A percentile compares a stretch with the other conserved stretches of the same genome.
phyloP scores from a whole-genome alignment of 2,329 filamentous ascomycete genomes.

The Venturia nashicola region DNA sequence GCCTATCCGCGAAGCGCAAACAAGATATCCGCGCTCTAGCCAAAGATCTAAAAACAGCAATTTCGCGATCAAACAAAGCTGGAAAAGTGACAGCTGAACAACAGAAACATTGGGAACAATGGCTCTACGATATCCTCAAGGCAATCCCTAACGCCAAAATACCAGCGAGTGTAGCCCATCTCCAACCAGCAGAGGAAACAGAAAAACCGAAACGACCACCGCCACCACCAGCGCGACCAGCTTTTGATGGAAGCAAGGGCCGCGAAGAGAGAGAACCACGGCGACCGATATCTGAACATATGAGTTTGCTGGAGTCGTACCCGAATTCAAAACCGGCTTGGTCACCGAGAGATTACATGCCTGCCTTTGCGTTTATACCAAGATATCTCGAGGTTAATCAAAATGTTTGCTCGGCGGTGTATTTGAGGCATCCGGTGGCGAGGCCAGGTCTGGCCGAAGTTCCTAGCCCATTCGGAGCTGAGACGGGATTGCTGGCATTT shows the following conservation, averaged over 20 bases:
- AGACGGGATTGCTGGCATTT: conserved; percentile 69
- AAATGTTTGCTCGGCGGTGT: conserved; percentile 90
- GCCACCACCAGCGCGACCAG: no score
- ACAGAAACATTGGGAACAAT: background rate
- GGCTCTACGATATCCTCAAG: background rate
- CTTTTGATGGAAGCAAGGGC: no score
- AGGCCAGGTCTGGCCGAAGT: conserved; percentile 61
- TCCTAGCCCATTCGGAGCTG: conserved; percentile 64
- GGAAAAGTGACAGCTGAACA: background rate
- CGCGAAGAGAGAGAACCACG: background rate
- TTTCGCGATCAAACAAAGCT: background rate
- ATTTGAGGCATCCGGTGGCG: conserved; percentile 86
- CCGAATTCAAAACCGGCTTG: conserved; percentile 64
- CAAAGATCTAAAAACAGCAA: conserved; percentile 19
- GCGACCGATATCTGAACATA: background rate
- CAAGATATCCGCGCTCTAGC: conserved; percentile 63
- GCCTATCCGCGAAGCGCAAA: conserved; percentile 59
- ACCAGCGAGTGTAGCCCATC: background rate
- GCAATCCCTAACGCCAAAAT: background rate
- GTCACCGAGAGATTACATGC: conserved; percentile 76
- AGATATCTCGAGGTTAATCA: conserved; percentile 96
- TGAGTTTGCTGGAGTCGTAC: background rate
- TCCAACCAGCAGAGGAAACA: background rate
- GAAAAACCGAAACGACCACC: background rate
- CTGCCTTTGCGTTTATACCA: conserved; percentile 87